Base-by-base conservation (phyloP, 805 yeast species). In the Schwanniomyces vanrijiae region DNA sequence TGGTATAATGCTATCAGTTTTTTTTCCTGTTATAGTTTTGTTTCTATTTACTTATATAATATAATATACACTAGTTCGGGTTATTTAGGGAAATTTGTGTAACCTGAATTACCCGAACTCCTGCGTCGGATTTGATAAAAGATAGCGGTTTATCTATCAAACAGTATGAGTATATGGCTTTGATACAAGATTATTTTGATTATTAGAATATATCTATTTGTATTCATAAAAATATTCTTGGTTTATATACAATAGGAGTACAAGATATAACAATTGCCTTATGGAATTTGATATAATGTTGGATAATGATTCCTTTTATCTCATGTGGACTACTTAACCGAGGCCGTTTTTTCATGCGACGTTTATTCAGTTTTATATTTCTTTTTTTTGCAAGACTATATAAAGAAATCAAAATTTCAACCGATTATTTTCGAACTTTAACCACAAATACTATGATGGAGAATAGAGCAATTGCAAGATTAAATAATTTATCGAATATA, bases 401-500 rank as follows among this genome's bases (percentile, higher is more conserved):
- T 38, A 38, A 24, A 14, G 10, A 20, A 16, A n/a, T n/a, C 22
- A 24, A 24, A 13, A 10, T 22, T n/a, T 22, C 11, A 8, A 8
- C 20, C n/a, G 24, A n/a, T 10, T 5, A 2, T 29, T 22, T 20
- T 24, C 24, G 22, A 7, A 22, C 29, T 5, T n/a, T 6, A 22
- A 24, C 14, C 13, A 22, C 19, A 37, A 14, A 14, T 16, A 11
- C 7, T 11, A 38, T 38, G 41, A 16, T 3, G 3, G 29, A 38
- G 10, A 33, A 16, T 20, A 47, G 50, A 44, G 59, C 66, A n/a
- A 49, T 42, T 38, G 55, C 53, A 42, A 62, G 71, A 60, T 57
- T 67, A 47, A 54, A 55, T 26, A 70, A 66, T 44, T 51, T 67
- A 43, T 55, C 64, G 11, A 58, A 64, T 42, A 61, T 61, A 16